These are phyloP conservation scores for Bruguiera hainesii DNA, from an alignment of 441 rosid species.

Conservation along the genomic window DNA sequence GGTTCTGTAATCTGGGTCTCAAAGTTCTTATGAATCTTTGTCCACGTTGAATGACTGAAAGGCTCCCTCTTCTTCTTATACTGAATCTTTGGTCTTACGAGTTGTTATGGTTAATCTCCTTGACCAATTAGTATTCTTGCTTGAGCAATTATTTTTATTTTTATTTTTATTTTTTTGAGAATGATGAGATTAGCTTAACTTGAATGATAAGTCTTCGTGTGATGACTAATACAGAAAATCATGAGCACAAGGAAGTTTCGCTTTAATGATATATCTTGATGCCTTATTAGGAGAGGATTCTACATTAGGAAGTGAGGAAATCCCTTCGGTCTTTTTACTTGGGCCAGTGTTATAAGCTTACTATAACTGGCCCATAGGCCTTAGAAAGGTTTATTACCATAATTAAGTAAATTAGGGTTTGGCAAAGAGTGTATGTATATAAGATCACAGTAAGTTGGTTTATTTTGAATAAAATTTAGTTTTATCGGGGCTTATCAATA, in stretches of 20 bases:
- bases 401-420: background rate
- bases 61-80: background rate
- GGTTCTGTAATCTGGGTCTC: constrained; percentile 4
- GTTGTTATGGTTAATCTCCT: background rate
- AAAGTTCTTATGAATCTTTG: background rate
- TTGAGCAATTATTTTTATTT: background rate
- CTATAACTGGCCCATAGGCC: background rate
- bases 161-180: background rate
- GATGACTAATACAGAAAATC: too few species aligned
- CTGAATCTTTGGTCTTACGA: background rate
- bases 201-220: background rate
- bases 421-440: too few species aligned
- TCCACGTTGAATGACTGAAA: background rate
- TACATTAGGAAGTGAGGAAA: too few species aligned
- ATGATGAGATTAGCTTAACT: background rate
- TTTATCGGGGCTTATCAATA: background rate
- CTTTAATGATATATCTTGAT: too few species aligned
- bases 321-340: too few species aligned
- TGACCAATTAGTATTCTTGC: background rate
- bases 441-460: too few species aligned
- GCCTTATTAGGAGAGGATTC: too few species aligned
- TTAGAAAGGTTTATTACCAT: constrained; percentile 1
- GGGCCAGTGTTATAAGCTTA: too few species aligned
- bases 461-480: too few species aligned
- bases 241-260: too few species aligned